Conservation (phyloP, 2,329 filamentous ascomycete species). For the Aspergillus awamori region DNA sequence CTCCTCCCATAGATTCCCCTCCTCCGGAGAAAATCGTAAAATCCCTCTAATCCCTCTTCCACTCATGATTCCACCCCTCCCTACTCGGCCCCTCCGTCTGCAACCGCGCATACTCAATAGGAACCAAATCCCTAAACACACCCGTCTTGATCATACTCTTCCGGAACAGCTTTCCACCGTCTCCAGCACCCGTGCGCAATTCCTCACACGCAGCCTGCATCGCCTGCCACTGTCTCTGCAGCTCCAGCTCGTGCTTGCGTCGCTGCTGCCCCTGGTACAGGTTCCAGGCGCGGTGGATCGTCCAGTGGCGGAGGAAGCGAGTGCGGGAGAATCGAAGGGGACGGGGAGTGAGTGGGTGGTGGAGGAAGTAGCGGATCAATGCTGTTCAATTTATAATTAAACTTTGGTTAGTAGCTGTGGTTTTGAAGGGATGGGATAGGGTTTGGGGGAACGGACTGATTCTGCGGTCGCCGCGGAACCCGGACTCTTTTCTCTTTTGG, state of each 20-base stretch:
- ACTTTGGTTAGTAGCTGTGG: slow-evolving; percentile 20
- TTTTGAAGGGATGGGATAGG: slow-evolving; percentile 18
- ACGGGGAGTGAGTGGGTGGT: slow-evolving; percentile 68
- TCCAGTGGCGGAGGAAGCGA: slow-evolving; percentile 93
- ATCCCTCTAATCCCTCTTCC: slow-evolving; percentile 65
- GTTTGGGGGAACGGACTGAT: slow-evolving; percentile 44
- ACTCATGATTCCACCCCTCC: slow-evolving; percentile 89
- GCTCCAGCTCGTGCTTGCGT: slow-evolving; percentile 65
- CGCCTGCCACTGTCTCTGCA: slow-evolving; percentile 77
- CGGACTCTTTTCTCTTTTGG: slow-evolving; percentile 42
- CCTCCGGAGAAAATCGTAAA: slow-evolving; percentile 7
- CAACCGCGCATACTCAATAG: slow-evolving; percentile 78
- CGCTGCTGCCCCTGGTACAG: slow-evolving; percentile 73
- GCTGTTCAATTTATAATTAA: slow-evolving; percentile 42
- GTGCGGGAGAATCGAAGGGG: slow-evolving; percentile 88
- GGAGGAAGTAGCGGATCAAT: slow-evolving; percentile 70
- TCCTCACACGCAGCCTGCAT: slow-evolving; percentile 88
- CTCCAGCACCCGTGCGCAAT: slow-evolving; percentile 59
- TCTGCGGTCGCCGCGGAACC: slow-evolving; percentile 40
- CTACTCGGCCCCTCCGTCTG: slow-evolving; percentile 79
- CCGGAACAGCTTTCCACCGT: slow-evolving; percentile 69
- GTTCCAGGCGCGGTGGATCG: slow-evolving; percentile 94
- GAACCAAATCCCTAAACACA: slow-evolving; percentile 73
- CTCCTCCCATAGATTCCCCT: background rate
- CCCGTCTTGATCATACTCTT: slow-evolving; percentile 91